Evolutionary conservation across 2,329 filamentous ascomycete genomes (phyloP).

Genomic region (Alternaria sp.): DNA sequence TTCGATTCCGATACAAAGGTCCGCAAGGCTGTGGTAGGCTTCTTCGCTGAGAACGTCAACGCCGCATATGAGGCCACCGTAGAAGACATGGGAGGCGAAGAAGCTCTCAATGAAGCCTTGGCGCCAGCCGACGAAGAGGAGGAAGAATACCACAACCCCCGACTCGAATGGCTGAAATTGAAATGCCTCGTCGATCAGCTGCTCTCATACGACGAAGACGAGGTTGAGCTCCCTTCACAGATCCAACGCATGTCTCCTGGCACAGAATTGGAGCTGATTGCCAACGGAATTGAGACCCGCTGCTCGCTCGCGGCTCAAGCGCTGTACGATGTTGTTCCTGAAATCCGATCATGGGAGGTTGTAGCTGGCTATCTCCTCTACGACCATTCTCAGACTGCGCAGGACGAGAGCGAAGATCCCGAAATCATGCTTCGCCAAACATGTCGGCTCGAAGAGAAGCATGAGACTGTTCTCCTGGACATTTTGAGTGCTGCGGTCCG

Average conservation of each 20-base stretch:
- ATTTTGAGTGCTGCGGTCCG: conserved; percentile 85
- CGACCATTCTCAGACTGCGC: conserved; percentile 72
- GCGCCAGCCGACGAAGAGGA: conserved; percentile 74
- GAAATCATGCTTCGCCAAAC: conserved; percentile 72
- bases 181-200: conserved; percentile 89
- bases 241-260: conserved; percentile 54
- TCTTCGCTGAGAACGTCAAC: conserved; percentile 87
- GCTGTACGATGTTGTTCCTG: conserved; percentile 80
- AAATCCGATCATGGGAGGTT: conserved; percentile 85
- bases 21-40: conserved; percentile 85
- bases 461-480: conserved; percentile 86
- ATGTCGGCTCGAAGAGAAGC: conserved; percentile 74
- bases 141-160: conserved; percentile 75
- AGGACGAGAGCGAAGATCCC: conserved; percentile 65
- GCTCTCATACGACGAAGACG: conserved; percentile 77
- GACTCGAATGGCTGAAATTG: conserved; percentile 85
- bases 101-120: conserved; percentile 76
- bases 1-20: conserved; percentile 87
- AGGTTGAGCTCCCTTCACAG: conserved; percentile 61
- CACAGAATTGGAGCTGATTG: conserved; percentile 58
- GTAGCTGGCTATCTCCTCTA: conserved; percentile 89
- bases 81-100: conserved; percentile 83
- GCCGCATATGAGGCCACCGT: conserved; percentile 80
- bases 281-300: conserved; percentile 74
- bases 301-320: conserved; percentile 86